These are phyloP conservation scores for Drechmeria coniospora DNA, from an alignment of 2,329 filamentous ascomycete genomes.

Conservation along the genomic window DNA sequence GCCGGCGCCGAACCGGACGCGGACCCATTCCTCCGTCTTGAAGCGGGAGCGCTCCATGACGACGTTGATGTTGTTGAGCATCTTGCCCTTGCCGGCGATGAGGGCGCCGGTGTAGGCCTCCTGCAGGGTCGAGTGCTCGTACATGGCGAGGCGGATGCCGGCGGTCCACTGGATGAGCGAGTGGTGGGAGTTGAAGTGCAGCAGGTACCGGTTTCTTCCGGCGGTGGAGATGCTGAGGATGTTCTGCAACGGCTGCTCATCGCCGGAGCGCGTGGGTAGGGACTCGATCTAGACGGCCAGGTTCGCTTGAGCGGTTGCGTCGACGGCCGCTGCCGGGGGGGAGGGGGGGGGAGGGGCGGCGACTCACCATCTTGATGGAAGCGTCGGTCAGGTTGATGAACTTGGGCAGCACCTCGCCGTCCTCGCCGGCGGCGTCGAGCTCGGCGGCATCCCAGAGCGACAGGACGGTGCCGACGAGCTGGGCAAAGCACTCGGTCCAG, in stretches of 20 bases:
- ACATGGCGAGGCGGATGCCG: constrained; percentile 85
- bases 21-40: constrained; percentile 80
- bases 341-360: neutral
- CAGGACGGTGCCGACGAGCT: constrained; percentile 85
- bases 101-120: constrained; percentile 94
- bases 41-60: constrained; percentile 73
- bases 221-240: constrained; percentile 93
- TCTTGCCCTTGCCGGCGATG: constrained; percentile 85
- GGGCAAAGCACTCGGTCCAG: constrained; percentile 95
- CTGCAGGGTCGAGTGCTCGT: constrained; percentile 80
- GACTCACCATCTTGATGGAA: constrained; percentile 84
- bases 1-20: constrained; percentile 87
- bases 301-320: neutral
- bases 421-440: constrained; percentile 71
- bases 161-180: constrained; percentile 93
- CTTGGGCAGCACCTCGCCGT: constrained; percentile 72
- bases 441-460: constrained; percentile 93
- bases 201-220: constrained; percentile 82
- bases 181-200: constrained; percentile 92
- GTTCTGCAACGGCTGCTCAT: constrained; percentile 75
- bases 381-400: constrained; percentile 97
- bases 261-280: constrained; percentile 63
- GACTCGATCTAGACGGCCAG: constrained; percentile 54
- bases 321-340: neutral
- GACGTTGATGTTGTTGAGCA: constrained; percentile 72